Base-by-base conservation (phyloP, 1,139 yeast genomes). In the Magnusiomyces sp. region DNA sequence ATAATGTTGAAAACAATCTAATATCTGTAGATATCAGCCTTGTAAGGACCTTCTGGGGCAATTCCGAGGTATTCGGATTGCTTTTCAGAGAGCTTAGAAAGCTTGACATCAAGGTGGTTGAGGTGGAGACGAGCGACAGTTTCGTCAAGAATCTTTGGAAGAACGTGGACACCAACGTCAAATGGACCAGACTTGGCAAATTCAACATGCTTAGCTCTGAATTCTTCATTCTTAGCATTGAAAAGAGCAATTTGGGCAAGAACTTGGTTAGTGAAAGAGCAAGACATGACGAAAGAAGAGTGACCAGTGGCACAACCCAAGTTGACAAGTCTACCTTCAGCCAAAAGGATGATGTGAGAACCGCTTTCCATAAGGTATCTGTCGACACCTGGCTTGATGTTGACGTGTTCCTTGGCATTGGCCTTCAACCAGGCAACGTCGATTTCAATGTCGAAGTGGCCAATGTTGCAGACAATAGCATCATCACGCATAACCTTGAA, bases 221-320 rank as follows among this genome's bases (percentile, higher is more conserved):
- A 92, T 59, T 70, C 81, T 57, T 71, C 76, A 75, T 92, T 90
- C 58, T 84, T 70, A 66, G 95, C 83, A 74, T 90, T 92, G 95
- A 78, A 92, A 70, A 92, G 80, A 67, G 98, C 99, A 68, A 94
- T 90, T 80, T 92, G 99, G 65, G 99, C 99, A 72, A 92, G 81
- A 60, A 92, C 98, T 79, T 92, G 99, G 86, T 92, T 92, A 65
- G 97, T 88, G 95, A 92, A 92, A 54, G 98, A 92, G 80, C 98
- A 92, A 59, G 97, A 90, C 99, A 92, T 92, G 70, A 92, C 98
- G 71, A 92, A 92, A 50, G 97, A 89, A 55, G 98, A 86, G 81
- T 92, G 99, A 70, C 99, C 99, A 69, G 98, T 94, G 71, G 98
- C 99, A 79, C 98, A 94, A 67, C 99, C 99, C 73, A 92, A 81